Evolutionary conservation across 495 filamentous ascomycete genomes (phyloP).

Genomic region (Lasiosphaeria hispida): DNA sequence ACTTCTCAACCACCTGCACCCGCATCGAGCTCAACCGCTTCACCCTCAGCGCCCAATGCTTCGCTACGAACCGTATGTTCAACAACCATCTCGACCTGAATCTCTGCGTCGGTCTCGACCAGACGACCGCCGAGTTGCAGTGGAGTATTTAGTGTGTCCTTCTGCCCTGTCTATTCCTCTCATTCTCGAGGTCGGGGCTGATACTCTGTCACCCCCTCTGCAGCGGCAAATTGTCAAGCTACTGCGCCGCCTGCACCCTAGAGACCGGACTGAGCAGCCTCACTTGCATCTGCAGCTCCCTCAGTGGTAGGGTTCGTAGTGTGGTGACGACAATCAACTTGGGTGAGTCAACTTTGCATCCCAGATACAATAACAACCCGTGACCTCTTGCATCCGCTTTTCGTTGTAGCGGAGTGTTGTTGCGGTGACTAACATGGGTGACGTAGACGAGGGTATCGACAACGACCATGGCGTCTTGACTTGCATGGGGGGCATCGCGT

Average conservation of each 20-base stretch:
- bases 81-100: slow-evolving; percentile 21
- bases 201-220: background rate
- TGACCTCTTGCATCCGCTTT: too few relatives aligned
- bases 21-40: slow-evolving; percentile 9
- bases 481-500: slow-evolving; percentile 10
- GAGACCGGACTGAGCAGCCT: background rate
- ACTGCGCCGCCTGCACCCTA: slow-evolving; percentile 23
- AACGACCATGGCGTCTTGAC: slow-evolving; percentile 25
- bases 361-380: too few relatives aligned
- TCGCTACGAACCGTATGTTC: background rate
- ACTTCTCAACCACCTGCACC: slow-evolving; percentile 24
- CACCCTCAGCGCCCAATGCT: slow-evolving; percentile 16
- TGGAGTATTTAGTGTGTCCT: slow-evolving; percentile 16
- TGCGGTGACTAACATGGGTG: background rate
- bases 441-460: slow-evolving; percentile 23
- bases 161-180: background rate
- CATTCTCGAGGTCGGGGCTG: background rate
- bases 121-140: slow-evolving; percentile 1
- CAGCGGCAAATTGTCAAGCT: slow-evolving; percentile 25
- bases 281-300: slow-evolving; percentile 11
- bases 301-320: background rate
- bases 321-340: too few relatives aligned
- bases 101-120: slow-evolving; percentile 24
- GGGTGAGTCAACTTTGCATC: too few relatives aligned
- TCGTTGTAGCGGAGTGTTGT: background rate